Evolutionary conservation across 2,329 filamentous ascomycete species (phyloP).

Genomic region (Curvularia hawaiiensis): DNA sequence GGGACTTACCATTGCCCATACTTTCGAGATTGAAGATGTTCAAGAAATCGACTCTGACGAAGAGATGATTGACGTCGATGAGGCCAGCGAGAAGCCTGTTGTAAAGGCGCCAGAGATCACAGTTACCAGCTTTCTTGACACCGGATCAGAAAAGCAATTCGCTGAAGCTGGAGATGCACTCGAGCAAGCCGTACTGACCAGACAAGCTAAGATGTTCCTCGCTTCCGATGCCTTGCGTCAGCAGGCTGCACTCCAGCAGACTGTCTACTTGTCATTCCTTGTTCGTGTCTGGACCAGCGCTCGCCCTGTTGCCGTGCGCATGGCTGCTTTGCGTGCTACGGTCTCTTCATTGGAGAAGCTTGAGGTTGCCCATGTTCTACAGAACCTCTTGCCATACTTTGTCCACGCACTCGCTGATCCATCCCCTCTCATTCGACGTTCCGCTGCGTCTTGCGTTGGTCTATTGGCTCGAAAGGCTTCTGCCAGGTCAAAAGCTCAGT

Average conservation of each 20-base stretch:
- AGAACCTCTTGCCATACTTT: conserved; percentile 82
- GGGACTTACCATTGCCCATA: conserved; percentile 47
- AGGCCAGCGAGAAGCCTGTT: conserved; percentile 23
- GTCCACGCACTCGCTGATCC: conserved; percentile 76
- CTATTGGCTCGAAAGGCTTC: conserved; percentile 27
- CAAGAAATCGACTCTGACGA: conserved; percentile 50
- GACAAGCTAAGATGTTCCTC: conserved; percentile 53
- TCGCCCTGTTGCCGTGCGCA: conserved; percentile 70
- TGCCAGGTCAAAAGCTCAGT: conserved; percentile 16
- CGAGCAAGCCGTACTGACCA: conserved; percentile 32
- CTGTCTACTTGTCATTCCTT: conserved; percentile 77
- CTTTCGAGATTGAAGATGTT: conserved; percentile 21
- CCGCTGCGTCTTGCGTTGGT: conserved; percentile 69
- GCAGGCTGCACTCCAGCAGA: conserved; percentile 61
- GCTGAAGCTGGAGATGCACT: conserved; percentile 37
- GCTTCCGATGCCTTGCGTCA: conserved; percentile 61
- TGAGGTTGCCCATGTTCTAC: conserved; percentile 66
- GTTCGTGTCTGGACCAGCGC: conserved; percentile 74
- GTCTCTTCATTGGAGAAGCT: conserved; percentile 28
- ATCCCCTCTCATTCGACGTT: conserved; percentile 75
- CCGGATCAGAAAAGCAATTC: conserved; percentile 30
- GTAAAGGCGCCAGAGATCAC: conserved; percentile 33
- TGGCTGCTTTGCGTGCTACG: conserved; percentile 69
- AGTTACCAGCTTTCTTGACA: conserved; percentile 36
- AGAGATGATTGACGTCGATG: conserved; percentile 56